Evolutionary conservation across 345 rosid genomes (phyloP).

Genomic region (Rhizophora apiculata): DNA sequence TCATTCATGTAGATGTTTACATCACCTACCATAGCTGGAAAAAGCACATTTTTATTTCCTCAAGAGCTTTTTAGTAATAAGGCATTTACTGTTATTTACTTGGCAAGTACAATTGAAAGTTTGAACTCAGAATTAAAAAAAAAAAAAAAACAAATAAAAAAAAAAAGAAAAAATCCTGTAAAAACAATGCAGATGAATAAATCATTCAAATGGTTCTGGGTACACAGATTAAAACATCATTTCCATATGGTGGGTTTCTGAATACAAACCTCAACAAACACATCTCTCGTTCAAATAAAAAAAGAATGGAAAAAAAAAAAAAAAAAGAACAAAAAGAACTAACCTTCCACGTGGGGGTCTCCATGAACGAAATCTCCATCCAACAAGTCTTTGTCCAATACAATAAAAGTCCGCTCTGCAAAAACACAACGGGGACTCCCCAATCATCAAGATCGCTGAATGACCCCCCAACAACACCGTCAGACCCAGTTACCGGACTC

Average conservation of each 20-base stretch:
- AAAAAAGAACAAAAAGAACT: constrained; percentile 1
- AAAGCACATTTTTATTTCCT: neutral
- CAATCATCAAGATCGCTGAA: too few relatives aligned
- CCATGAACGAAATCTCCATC: constrained; percentile 56
- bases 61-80: neutral
- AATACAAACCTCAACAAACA: too few relatives aligned
- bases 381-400: constrained; percentile 65
- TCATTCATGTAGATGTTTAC: constrained; percentile 94
- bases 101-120: neutral
- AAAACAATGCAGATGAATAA: too few relatives aligned
- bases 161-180: too few relatives aligned
- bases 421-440: constrained; percentile 3
- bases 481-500: too few relatives aligned
- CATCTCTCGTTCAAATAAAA: too few relatives aligned
- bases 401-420: constrained; percentile 87
- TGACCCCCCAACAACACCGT: too few relatives aligned
- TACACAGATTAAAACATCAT: too few relatives aligned
- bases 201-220: too few relatives aligned
- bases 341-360: constrained; percentile 71
- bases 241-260: too few relatives aligned
- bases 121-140: neutral
- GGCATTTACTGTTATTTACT: neutral
- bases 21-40: constrained; percentile 87
- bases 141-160: too few relatives aligned
- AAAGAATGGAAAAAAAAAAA: neutral